Base-by-base conservation (phyloP, 2,329 filamentous ascomycete species). In the Dendryphion nanum region DNA sequence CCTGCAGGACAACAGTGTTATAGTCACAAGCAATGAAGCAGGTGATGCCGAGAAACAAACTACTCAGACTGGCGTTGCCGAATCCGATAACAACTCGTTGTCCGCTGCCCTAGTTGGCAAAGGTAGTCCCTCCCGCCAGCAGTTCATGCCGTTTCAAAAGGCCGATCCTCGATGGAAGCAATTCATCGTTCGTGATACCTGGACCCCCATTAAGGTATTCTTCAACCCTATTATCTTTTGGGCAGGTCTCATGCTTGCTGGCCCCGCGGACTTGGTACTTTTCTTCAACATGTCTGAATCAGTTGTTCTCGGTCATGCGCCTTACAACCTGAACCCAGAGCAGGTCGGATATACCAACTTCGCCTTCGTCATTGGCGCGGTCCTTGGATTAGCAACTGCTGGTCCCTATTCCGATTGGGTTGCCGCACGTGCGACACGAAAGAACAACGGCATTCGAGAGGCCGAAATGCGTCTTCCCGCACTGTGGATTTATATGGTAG, bases 331-430 rank as follows among this genome's bases (percentile, higher is more conserved):
- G 60, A 62, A 40, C 5, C 59, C 71, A 2, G 53, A 61, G 7
- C 53, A 65, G 20, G 70, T 76, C 20, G 74, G 74, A 2, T 74
- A 75, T 39, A 70, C 70, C 18, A 77, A 77, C 48, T 73, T 63
- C 19, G 59, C 59, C 0, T 61, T 63, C 29, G 57, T 78, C 0
- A 52, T 75, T n/a, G 77, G 78, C 3, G 73, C 71, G 0, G 48
- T 77, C 5, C 71, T 81, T 30, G 78, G 78, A 2, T 61, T 81
- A 5, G 60, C 67, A 0, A 78, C 76, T 1, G 75, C 76, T 6
- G 78, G 78, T 0, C 74, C 74, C 0, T 64, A 79, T 12, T 75
- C 70, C 7, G 78, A 81, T 50, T 80, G 75, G 75, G 64, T 81
- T 19, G 71, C 73, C n/a, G 76, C 74, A 33, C 61, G 69, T 13